These are phyloP conservation scores for Penicillium sp. DNA, from an alignment of 2,329 filamentous ascomycete species.

Conservation along the genomic window DNA sequence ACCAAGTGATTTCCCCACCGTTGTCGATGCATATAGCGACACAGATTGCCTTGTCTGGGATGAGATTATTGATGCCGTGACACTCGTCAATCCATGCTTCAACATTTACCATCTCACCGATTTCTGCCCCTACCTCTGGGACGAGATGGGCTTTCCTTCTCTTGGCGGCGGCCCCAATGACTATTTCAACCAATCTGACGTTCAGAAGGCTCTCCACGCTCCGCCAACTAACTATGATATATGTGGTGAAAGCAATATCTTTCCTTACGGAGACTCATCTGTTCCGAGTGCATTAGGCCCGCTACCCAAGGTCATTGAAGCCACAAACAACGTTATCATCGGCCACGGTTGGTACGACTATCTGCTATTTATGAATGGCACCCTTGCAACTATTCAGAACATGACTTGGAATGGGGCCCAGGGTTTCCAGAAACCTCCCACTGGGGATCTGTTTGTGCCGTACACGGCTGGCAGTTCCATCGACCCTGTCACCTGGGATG, in stretches of 20 bases:
- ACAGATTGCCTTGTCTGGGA: slow-evolving; percentile 55
- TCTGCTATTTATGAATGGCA: slow-evolving; percentile 66
- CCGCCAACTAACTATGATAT: slow-evolving; percentile 26
- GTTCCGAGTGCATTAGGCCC: slow-evolving; percentile 27
- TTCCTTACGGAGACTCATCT: slow-evolving; percentile 49
- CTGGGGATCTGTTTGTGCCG: slow-evolving; percentile 55
- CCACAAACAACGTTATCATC: slow-evolving; percentile 69
- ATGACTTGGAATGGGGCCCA: slow-evolving; percentile 74
- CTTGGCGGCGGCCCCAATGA: slow-evolving; percentile 56
- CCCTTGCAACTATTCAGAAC: slow-evolving; percentile 71
- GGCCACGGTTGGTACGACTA: slow-evolving; percentile 71
- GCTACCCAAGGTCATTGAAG: slow-evolving; percentile 67
- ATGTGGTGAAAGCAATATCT: slow-evolving; percentile 31
- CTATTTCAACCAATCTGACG: slow-evolving; percentile 68
- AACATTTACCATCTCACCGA: slow-evolving; percentile 70
- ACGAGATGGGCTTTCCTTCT: slow-evolving; percentile 63
- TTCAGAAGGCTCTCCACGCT: slow-evolving; percentile 66
- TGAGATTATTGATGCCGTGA: slow-evolving; percentile 52
- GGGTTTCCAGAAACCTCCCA: slow-evolving; percentile 67
- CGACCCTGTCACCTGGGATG: slow-evolving; percentile 47
- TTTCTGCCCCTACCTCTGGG: slow-evolving; percentile 67
- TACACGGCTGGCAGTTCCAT: slow-evolving; percentile 40
- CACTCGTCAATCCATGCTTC: slow-evolving; percentile 69
- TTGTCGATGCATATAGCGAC: slow-evolving; percentile 28
- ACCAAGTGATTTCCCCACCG: slow-evolving; percentile 50